A percentile compares a stretch with the other conserved stretches of the same genome.
These are phyloP conservation scores for Globisporangium acanthophoron DNA, from an alignment of 352 stramenopile genomes.

Conservation along the genomic window DNA sequence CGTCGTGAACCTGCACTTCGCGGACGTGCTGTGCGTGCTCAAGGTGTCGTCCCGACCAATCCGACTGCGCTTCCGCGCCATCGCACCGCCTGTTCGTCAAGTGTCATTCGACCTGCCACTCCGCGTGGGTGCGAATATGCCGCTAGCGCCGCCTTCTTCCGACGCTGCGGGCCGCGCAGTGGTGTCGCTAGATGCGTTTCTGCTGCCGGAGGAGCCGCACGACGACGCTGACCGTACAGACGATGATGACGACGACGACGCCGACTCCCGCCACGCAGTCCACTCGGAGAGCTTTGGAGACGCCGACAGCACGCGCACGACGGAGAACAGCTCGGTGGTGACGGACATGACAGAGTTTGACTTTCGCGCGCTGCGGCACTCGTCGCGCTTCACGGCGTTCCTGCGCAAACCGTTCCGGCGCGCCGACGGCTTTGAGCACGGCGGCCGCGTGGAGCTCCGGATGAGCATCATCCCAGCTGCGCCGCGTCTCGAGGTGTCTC, in stretches of 20 bases:
- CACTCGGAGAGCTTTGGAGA: constrained; percentile 77
- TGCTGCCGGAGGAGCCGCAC: constrained; percentile 28
- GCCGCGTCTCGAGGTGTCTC: constrained; percentile 34
- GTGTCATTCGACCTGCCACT: neutral
- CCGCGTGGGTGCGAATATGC: constrained; percentile 4
- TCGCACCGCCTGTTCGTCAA: constrained; percentile 15
- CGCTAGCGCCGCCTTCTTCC: neutral
- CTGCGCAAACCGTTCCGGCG: constrained; percentile 66
- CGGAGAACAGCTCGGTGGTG: constrained; percentile 66
- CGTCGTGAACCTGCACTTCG: constrained; percentile 57
- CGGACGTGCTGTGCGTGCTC: constrained; percentile 57
- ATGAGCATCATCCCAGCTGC: constrained; percentile 37
- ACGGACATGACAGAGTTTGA: constrained; percentile 53
- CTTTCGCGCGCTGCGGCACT: constrained; percentile 38
- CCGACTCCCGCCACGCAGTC: constrained; percentile 63
- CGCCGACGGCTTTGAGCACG: constrained; percentile 41
- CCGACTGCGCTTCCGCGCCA: constrained; percentile 52
- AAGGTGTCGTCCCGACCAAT: constrained; percentile 66
- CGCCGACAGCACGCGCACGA: constrained; percentile 60
- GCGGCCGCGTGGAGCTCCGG: constrained; percentile 26
- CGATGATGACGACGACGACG: constrained; percentile 43
- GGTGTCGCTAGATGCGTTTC: constrained; percentile 25
- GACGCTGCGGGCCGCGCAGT: neutral
- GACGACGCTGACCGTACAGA: constrained; percentile 54
- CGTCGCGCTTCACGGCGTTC: constrained; percentile 56